Conservation (phyloP, 352 stramenopile genomes). For the Hyaloperonospora brassicae region DNA sequence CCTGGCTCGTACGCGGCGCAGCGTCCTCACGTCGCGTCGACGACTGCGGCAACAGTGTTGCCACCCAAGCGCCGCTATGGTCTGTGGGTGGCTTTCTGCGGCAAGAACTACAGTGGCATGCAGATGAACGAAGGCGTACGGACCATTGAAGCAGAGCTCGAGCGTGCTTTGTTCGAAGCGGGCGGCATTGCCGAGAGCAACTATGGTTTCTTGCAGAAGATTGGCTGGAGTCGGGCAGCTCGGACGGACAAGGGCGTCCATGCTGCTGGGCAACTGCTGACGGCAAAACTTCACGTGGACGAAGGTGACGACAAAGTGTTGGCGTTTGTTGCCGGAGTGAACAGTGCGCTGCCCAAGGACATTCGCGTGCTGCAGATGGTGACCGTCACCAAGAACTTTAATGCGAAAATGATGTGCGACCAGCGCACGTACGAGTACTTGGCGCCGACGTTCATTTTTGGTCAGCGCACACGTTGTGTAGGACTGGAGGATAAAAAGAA, state of each 20-base stretch:
- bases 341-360: conserved; percentile 58
- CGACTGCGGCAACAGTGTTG: neutral
- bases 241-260: conserved; percentile 90
- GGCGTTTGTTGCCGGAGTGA: conserved; percentile 64
- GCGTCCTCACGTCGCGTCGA: conserved; percentile 18
- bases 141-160: conserved; percentile 87
- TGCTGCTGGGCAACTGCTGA: conserved; percentile 77
- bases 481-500: conserved; percentile 3
- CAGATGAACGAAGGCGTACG: conserved; percentile 87
- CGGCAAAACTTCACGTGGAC: conserved; percentile 72
- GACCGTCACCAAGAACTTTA: conserved; percentile 87
- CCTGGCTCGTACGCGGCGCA: conserved; percentile 70
- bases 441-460: conserved; percentile 85
- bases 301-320: conserved; percentile 43
- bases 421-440: conserved; percentile 89
- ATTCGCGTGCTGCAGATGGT: conserved; percentile 82
- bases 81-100: conserved; percentile 83
- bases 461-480: conserved; percentile 17
- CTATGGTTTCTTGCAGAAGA: conserved; percentile 87
- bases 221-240: conserved; percentile 83
- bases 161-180: conserved; percentile 80
- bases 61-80: conserved; percentile 45
- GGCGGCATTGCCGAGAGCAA: conserved; percentile 84
- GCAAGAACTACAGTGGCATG: conserved; percentile 86
- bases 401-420: conserved; percentile 85